Conservation (phyloP, 2,329 filamentous ascomycete species). For the Calonectria leucothoes region DNA sequence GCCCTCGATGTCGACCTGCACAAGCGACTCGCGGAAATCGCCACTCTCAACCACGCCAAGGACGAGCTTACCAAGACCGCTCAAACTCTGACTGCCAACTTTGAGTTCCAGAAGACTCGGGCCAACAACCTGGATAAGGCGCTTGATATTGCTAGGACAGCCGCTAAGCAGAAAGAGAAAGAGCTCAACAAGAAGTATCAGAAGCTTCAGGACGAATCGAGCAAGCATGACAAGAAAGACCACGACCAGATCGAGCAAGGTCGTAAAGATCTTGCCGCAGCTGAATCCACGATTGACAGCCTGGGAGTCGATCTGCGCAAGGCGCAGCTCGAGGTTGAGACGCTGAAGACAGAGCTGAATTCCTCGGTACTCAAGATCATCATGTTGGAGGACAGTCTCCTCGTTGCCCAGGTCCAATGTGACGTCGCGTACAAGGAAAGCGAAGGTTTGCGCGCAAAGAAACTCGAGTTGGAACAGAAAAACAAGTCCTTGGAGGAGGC, state of each 20-base stretch:
- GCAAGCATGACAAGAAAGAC: background rate
- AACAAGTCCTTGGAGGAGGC: background rate
- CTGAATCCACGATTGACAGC: background rate
- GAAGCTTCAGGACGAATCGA: background rate
- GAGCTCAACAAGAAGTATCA: constrained; percentile 7
- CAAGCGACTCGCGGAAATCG: background rate
- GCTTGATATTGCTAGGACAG: background rate
- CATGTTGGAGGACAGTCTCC: background rate
- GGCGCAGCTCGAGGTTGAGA: background rate
- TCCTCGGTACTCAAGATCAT: background rate
- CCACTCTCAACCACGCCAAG: background rate
- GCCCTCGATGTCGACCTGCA: constrained; percentile 15
- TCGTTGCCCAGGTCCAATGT: background rate
- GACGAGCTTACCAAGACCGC: background rate
- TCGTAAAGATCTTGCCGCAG: background rate
- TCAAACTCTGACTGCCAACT: background rate
- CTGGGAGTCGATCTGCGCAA: background rate
- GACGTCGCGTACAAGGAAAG: background rate
- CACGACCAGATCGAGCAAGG: background rate
- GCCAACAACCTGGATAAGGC: background rate
- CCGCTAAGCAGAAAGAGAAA: background rate
- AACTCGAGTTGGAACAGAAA: background rate
- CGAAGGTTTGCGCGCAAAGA: background rate
- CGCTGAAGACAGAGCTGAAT: background rate
- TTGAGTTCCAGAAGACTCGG: background rate